A percentile compares a stretch with the other conserved stretches of the same genome.
phyloP scores from a whole-genome alignment of 2,329 filamentous ascomycete species.

The Nemania sp. region DNA sequence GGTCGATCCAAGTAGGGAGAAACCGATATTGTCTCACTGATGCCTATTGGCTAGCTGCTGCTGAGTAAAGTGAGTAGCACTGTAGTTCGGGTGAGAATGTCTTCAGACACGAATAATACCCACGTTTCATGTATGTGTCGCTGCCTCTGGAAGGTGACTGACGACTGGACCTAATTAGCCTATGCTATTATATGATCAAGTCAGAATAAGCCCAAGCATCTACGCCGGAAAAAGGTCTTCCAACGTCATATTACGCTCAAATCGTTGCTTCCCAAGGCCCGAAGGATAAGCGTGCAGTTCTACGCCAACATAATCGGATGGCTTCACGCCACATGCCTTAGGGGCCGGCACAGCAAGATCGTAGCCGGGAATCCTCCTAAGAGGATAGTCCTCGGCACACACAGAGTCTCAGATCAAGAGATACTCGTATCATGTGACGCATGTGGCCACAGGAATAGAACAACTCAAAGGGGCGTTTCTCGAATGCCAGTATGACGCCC shows the following conservation, averaged over 20 bases:
- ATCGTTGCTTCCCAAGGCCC: neutral
- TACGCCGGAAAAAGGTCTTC: neutral
- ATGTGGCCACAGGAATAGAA: neutral
- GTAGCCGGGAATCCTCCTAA: neutral
- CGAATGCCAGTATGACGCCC: neutral
- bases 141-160: neutral
- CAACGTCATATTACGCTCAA: neutral
- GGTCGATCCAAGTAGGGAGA: neutral
- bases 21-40: neutral
- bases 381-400: neutral
- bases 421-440: neutral
- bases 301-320: neutral
- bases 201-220: neutral
- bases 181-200: neutral
- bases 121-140: neutral
- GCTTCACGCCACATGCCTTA: neutral
- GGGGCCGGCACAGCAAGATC: neutral
- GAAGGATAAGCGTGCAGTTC: slow-evolving; percentile 2
- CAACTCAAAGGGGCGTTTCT: neutral
- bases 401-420: neutral
- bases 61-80: neutral
- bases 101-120: neutral
- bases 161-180: neutral
- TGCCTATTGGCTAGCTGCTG: neutral
- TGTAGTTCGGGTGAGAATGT: neutral